Base-by-base conservation (phyloP, 768 basidiomycete species). In the Russula compacta region DNA sequence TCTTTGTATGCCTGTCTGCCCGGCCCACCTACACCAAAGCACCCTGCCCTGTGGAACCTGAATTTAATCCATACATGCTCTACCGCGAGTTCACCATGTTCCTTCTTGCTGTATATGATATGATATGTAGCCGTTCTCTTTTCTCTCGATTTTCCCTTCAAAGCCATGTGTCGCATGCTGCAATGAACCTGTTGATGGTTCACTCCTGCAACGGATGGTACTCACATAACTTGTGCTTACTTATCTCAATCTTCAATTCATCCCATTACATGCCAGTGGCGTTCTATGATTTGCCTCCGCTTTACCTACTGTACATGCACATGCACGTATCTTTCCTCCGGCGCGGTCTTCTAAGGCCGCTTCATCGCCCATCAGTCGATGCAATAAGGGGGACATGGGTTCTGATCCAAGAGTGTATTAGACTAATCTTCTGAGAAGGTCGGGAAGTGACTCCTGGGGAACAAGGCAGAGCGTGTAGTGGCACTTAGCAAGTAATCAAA, bases 81-180 rank as follows among this genome's bases (percentile, higher is more conserved):
- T 53, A 53, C 51, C 3, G 43, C 50, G 55, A 51, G 54, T 43
- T 32, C 43, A 17, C 7, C 42, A 59, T 62, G 44, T 58, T 53
- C 9, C 39, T 62, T 62, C 61, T 58, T 62, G 61, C 35, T 62
- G 61, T 62, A 62, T 61, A 62, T 53, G 61, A 62, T 61, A 62
- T 53, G 61, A 62, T 62, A 47, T 61, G 42, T 58, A 58, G 51
- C 48, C 38, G 36, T 53, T 52, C 36, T 46, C 21, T 1, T 48
- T 52, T 47, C 24, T 35, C 51, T 36, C 43, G 38, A 35, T 38
- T 39, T 50, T 42, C 5, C 14, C 4, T 19, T 40, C 19, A 35
- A 62, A 38, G 19, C 24, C 40, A 33, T 17, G 49, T 62, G 52
- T 36, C 44, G 51, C 44, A 53, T 53, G 44, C 32, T 42, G 56